Conservation (phyloP, 2,329 filamentous ascomycete species). For the Diplodia seriata region DNA sequence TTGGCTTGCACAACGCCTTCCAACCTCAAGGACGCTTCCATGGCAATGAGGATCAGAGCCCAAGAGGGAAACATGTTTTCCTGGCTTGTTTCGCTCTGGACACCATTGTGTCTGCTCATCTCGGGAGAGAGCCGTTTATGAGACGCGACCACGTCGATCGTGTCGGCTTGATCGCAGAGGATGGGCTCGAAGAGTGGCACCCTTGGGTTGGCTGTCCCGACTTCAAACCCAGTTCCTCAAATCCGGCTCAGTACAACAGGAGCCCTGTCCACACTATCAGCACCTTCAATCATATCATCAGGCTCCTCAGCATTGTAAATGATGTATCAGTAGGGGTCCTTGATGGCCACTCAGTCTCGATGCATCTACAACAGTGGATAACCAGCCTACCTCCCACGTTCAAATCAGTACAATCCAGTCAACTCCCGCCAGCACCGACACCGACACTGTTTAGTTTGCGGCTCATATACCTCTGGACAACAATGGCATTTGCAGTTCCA, state of each 20-base stretch:
- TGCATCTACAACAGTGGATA: conserved; percentile 31
- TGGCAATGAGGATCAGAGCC: conserved; percentile 43
- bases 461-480: conserved; percentile 40
- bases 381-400: conserved; percentile 24
- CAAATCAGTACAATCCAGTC: conserved; percentile 27
- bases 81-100: conserved; percentile 70
- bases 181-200: conserved; percentile 76
- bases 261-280: conserved; percentile 55
- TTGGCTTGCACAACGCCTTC: conserved; percentile 44
- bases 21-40: conserved; percentile 5
- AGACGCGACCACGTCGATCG: conserved; percentile 56
- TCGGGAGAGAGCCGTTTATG: conserved; percentile 61
- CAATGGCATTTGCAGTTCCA: conserved; percentile 37
- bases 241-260: conserved; percentile 31
- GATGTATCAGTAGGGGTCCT: conserved; percentile 25
- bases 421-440: conserved; percentile 21
- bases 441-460: conserved; percentile 36
- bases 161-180: conserved; percentile 63
- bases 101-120: conserved; percentile 61
- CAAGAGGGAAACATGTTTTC: conserved; percentile 52
- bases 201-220: conserved; percentile 67
- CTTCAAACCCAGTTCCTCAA: conserved; percentile 38
- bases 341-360: conserved; percentile 17
- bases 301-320: conserved; percentile 41
- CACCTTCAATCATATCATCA: conserved; percentile 60